Conservation (phyloP, 345 rosid genomes). For the Gossypium mustelinum region DNA sequence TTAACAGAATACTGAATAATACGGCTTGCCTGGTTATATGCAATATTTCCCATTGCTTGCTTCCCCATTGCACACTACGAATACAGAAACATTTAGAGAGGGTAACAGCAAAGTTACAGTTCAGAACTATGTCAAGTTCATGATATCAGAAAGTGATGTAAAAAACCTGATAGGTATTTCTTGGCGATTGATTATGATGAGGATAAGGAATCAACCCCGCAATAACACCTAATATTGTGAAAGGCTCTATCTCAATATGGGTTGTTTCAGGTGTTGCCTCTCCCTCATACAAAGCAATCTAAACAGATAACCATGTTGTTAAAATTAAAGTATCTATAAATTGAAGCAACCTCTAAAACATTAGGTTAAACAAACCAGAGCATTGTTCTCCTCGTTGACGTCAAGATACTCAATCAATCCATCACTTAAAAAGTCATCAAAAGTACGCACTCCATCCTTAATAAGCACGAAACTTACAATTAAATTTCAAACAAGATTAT, state of each 20-base stretch:
- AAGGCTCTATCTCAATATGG: conserved; percentile 96
- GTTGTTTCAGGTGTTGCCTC: conserved; percentile 71
- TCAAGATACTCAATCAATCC: conserved; percentile 94
- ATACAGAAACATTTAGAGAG: conserved; percentile 10
- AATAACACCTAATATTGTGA: conserved; percentile 89
- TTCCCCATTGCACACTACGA: conserved; percentile 97
- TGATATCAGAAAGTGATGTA: conserved; percentile 16
- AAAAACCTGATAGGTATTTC: conserved; percentile 91
- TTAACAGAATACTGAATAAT: conserved; percentile 4
- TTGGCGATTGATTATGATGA: conserved; percentile 98
- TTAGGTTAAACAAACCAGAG: conserved; percentile 55
- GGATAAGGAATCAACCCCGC: conserved; percentile 96
- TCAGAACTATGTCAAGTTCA: neutral
- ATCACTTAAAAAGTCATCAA: conserved; percentile 84
- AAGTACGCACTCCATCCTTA: conserved; percentile 84
- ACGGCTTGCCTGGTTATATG: conserved; percentile 79
- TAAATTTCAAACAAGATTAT: conserved; percentile 17
- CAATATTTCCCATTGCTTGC: conserved; percentile 98
- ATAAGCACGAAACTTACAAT: conserved; percentile 19
- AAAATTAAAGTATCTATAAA: conserved; percentile 13
- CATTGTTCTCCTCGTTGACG: conserved; percentile 96
- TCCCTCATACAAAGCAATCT: conserved; percentile 90
- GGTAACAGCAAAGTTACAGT: conserved; percentile 1
- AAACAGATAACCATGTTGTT: conserved; percentile 21
- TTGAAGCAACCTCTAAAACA: conserved; percentile 10